Evolutionary conservation across 371 early-diverging fungal genomes (phyloP).

Genomic region (Rhizopus stolonifer): DNA sequence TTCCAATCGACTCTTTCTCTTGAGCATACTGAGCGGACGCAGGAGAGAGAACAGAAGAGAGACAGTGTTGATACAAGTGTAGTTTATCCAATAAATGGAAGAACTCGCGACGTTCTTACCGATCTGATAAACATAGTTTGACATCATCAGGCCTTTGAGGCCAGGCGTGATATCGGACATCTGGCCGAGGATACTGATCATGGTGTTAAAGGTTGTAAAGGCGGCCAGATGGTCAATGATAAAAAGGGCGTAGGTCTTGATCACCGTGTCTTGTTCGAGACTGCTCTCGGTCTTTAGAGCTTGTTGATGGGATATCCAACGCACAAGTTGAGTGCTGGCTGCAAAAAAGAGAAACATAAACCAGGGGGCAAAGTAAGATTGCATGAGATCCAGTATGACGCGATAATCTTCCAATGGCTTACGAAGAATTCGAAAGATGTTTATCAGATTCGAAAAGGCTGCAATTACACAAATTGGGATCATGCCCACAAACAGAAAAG

Average conservation of each 20-base stretch:
- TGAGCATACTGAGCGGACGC: slow-evolving; percentile 32
- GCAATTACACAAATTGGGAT: slow-evolving; percentile 62
- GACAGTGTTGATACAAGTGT: slow-evolving; percentile 57
- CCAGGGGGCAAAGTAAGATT: slow-evolving; percentile 68
- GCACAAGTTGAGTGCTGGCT: slow-evolving; percentile 62
- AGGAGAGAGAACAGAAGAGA: slow-evolving; percentile 55
- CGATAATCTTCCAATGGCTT: slow-evolving; percentile 44
- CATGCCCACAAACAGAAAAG: slow-evolving; percentile 60
- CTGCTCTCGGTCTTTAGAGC: slow-evolving; percentile 67
- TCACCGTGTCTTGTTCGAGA: slow-evolving; percentile 61
- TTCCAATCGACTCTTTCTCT: slow-evolving; percentile 4
- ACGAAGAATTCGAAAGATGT: slow-evolving; percentile 53
- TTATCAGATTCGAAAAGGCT: slow-evolving; percentile 55
- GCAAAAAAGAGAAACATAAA: slow-evolving; percentile 62
- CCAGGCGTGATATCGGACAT: slow-evolving; percentile 26
- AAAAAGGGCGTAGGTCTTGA: slow-evolving; percentile 74
- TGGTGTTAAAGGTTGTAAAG: slow-evolving; percentile 55
- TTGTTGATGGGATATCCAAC: slow-evolving; percentile 63
- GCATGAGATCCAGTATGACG: slow-evolving; percentile 55
- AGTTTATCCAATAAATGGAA: slow-evolving; percentile 70
- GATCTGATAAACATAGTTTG: slow-evolving; percentile 28
- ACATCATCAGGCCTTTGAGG: slow-evolving; percentile 1
- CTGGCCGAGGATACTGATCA: slow-evolving; percentile 50
- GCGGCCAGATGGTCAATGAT: slow-evolving; percentile 62
- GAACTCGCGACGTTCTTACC: slow-evolving; percentile 45